These are phyloP conservation scores for Colletotrichum musae DNA, from an alignment of 2,329 filamentous ascomycete genomes.

Conservation along the genomic window DNA sequence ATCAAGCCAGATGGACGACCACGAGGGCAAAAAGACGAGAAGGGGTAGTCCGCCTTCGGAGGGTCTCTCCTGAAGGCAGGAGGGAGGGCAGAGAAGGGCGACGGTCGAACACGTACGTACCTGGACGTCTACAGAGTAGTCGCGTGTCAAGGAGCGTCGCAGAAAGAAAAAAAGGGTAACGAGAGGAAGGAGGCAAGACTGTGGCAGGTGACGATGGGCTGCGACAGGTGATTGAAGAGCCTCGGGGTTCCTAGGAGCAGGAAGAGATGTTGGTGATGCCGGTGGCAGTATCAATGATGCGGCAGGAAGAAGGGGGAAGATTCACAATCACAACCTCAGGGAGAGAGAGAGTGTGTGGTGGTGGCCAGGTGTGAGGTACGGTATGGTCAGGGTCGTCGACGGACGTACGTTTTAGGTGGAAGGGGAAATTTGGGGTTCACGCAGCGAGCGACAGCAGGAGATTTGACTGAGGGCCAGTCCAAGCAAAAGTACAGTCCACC, in stretches of 20 bases:
- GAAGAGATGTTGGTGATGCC: slow-evolving; percentile 37
- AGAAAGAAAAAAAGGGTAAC: slow-evolving; percentile 42
- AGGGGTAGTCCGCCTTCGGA: background rate
- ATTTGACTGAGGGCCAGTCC: slow-evolving; percentile 26
- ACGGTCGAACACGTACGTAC: slow-evolving; percentile 43
- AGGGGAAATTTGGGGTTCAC: slow-evolving; percentile 43
- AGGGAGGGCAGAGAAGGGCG: background rate
- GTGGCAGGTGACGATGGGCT: slow-evolving; percentile 21
- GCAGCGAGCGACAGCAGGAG: slow-evolving; percentile 32
- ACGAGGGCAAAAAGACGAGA: background rate
- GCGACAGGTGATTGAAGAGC: slow-evolving; percentile 25
- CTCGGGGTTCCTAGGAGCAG: slow-evolving; percentile 16
- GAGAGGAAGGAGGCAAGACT: slow-evolving; percentile 44
- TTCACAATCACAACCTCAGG: slow-evolving; percentile 41
- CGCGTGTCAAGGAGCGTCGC: slow-evolving; percentile 55
- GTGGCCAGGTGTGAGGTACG: slow-evolving; percentile 34
- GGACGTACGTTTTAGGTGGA: slow-evolving; percentile 37
- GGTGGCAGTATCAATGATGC: slow-evolving; percentile 42
- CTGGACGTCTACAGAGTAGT: slow-evolving; percentile 45
- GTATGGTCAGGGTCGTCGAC: slow-evolving; percentile 14
- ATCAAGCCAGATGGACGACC: slow-evolving; percentile 2
- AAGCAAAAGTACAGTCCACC: too few relatives aligned
- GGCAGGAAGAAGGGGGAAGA: slow-evolving; percentile 35
- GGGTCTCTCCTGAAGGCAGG: background rate
- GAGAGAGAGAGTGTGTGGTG: slow-evolving; percentile 38